Evolutionary conservation across 208 protist species (phyloP).

Genomic region (Leishmania guyanensis): DNA sequence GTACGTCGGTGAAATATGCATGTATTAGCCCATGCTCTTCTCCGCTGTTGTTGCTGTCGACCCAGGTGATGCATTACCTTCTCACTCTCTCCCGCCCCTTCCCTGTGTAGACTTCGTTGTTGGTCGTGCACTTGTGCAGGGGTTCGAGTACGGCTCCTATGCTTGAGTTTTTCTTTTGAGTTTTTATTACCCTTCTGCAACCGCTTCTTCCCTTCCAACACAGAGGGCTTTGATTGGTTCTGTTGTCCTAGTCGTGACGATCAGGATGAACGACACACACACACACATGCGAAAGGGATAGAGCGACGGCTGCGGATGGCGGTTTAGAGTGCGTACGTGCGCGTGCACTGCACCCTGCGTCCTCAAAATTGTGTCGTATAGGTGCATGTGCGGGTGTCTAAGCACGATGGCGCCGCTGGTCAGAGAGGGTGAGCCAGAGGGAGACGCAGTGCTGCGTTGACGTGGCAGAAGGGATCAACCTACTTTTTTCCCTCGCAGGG

Average conservation of each 20-base stretch:
- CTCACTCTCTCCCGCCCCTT: background rate
- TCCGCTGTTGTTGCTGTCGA: background rate
- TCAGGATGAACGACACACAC: background rate
- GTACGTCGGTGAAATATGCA: constrained; percentile 14
- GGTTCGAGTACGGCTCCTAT: background rate
- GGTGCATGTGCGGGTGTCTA: background rate
- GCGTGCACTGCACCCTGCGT: background rate
- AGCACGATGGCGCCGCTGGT: background rate
- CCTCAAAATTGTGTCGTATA: background rate
- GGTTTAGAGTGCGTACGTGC: background rate
- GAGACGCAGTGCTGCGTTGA: background rate
- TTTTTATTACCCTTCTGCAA: background rate
- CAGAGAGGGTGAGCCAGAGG: background rate
- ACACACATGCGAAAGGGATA: background rate
- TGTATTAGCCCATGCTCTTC: background rate
- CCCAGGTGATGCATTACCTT: background rate
- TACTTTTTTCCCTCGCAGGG: too few species aligned
- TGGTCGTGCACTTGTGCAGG: background rate
- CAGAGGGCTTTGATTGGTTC: background rate
- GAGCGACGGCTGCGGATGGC: background rate
- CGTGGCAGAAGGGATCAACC: background rate
- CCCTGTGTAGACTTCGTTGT: background rate
- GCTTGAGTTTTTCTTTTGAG: background rate
- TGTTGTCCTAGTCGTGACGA: background rate
- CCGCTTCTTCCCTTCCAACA: background rate